A percentile compares a stretch with the other conserved stretches of the same genome.
Conservation (phyloP, 2,329 filamentous ascomycete species). For the Nemania diffusa region DNA sequence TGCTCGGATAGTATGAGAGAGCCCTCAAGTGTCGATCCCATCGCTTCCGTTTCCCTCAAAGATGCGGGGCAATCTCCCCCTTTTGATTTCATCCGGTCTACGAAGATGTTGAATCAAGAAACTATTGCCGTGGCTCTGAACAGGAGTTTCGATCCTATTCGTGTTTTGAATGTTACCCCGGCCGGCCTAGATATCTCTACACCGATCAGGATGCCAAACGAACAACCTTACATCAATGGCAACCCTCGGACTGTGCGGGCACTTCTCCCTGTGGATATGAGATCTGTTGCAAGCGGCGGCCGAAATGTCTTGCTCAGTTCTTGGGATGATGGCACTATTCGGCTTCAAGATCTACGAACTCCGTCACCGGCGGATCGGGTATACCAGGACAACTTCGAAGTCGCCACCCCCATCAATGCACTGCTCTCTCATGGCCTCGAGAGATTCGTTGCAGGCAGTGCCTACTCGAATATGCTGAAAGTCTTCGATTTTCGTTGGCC, state of each 20-base stretch:
- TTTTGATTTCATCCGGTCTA: slow-evolving; percentile 48
- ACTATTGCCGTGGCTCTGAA: slow-evolving; percentile 59
- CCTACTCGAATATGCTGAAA: slow-evolving; percentile 56
- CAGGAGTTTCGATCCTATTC: slow-evolving; percentile 56
- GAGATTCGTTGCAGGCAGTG: slow-evolving; percentile 62
- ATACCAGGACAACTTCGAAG: slow-evolving; percentile 65
- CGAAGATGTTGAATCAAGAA: slow-evolving; percentile 60
- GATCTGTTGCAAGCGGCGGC: slow-evolving; percentile 48
- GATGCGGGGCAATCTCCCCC: slow-evolving; percentile 28
- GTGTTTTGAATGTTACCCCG: slow-evolving; percentile 59
- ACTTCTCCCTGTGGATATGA: slow-evolving; percentile 56
- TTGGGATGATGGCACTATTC: slow-evolving; percentile 64
- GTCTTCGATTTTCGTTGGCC: slow-evolving; percentile 66
- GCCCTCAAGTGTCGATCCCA: slow-evolving; percentile 32
- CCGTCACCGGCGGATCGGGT: slow-evolving; percentile 58
- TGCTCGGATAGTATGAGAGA: slow-evolving; percentile 27
- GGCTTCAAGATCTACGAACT: slow-evolving; percentile 62
- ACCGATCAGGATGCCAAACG: slow-evolving; percentile 48
- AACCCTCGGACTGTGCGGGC: slow-evolving; percentile 55
- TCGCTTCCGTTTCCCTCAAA: slow-evolving; percentile 40
- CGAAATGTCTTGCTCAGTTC: slow-evolving; percentile 59
- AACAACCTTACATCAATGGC: slow-evolving; percentile 44
- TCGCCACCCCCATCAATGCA: slow-evolving; percentile 57
- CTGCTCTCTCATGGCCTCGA: slow-evolving; percentile 62
- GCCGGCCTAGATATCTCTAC: slow-evolving; percentile 55